Evolutionary conservation across 2,329 filamentous ascomycete genomes (phyloP), one percentile per base, ranked within the genome.

Genomic region (Elsinoe perseae): DNA sequence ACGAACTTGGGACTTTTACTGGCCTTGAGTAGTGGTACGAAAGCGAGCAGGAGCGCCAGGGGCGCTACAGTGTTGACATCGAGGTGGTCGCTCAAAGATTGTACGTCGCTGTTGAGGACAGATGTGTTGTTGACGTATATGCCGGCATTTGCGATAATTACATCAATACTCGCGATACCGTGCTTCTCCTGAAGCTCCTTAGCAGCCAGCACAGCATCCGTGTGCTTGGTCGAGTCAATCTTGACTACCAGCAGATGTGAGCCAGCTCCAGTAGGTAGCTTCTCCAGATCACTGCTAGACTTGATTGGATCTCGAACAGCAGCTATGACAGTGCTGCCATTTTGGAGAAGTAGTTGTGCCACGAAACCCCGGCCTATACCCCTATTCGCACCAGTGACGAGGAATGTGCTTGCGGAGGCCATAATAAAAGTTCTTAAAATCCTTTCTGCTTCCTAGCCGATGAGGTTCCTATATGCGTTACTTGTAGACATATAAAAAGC

Each of bases 21-120:
- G 12, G 30, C 48, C 12, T 56, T 28, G 44, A 80, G 61, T 2
- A 80, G 61, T 1, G 69, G 67, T 9, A 67, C 65, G 5, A 68
- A 68, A 1, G 75, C 76, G 60, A 77, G 75, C 64, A 75, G 79
- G 1, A 79, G 67, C 2, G 62, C 50, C 0, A 79, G 58, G 2
- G 72, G 64, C 2, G 73, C 74, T 20, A 71, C 61, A 6, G 58
- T 61, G 56, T 73, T 73, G 30, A 68, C 63, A 5, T 65, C 59
- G 25, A 69, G 58, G 54, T 72, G 68, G n/a, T 64, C 58, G 9
- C 56, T 43, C 0, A 75, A 18, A 56, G 21, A 44, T 59, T 62
- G 5, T 61, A 56, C 12, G 64, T 58, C 23, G 66, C 56, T 7
- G 62, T 36, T 25, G 60, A 44, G 40, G n/a, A 44, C 25, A 3